Base-by-base conservation (phyloP, 2,329 filamentous ascomycete genomes). In the Escovopsis sp. region DNA sequence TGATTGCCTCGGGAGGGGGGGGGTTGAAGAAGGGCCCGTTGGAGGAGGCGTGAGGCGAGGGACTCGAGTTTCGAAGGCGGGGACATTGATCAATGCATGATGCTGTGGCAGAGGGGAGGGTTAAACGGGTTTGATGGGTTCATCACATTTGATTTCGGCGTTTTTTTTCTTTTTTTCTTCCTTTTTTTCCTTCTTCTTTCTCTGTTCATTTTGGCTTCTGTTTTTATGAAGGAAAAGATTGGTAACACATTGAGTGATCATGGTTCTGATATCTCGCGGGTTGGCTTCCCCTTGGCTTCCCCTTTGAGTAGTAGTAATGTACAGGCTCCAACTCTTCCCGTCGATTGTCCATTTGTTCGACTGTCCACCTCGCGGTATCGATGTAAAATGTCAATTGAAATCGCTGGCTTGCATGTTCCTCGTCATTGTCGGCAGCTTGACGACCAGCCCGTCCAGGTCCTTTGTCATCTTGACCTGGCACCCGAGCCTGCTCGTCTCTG, bases 331-430 rank as follows among this genome's bases (percentile, higher is more conserved):
- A 40, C 16, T 13, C 33, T 37, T 31, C 24, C 35, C 35, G 14
- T 25, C 37, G 20, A 37, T 39, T 13, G 30, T 20, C 20, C 15
- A 16, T 13, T n/a, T 15, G n/a, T 40, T 25, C 13, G 35, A 30
- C 10, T 33, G 24, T 37, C 31, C 13, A 20, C 13, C 14, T 24
- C n/a, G 20, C 24, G 27, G 25, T 15, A 5, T 29, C 34, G 29
- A 37, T 37, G 30, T 38, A 41, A 10, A 10, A 38, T 35, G 42
- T 53, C 47, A 57, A 53, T 70, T 67, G 54, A 98, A 98, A 64
- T 98, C 91, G 61, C 85, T 94, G 12, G 86, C 85, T 65, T 98
- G 91, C 63, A 98, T 56, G 57, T 98, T 98, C 60, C 91, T 74
- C 49, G 91, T 96, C 87, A 95, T 95, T 32, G 78, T 79, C 11